A percentile compares a stretch with the other conserved stretches of the same genome.
phyloP scores from a whole-genome alignment of 2,329 filamentous ascomycete genomes.

The Pleurostoma richardsiae region DNA sequence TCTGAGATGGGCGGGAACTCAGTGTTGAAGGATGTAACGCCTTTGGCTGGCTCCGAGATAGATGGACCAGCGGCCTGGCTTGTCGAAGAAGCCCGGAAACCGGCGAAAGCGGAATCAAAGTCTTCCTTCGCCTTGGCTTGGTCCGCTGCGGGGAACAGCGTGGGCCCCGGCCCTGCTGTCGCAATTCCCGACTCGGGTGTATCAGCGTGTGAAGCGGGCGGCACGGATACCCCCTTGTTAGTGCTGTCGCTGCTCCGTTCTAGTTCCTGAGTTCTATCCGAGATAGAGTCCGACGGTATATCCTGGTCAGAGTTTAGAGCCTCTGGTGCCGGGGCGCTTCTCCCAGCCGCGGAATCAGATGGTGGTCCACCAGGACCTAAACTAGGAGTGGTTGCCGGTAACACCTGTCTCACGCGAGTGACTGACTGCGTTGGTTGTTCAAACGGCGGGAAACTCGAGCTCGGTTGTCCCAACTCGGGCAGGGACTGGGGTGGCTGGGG shows the following conservation, averaged over 20 bases:
- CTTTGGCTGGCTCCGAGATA: slow-evolving; percentile 33
- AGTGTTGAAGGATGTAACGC: slow-evolving; percentile 53
- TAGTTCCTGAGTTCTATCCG: slow-evolving; percentile 10
- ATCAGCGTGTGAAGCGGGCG: slow-evolving; percentile 1
- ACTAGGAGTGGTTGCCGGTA: slow-evolving; percentile 66
- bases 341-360: slow-evolving; percentile 11
- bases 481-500: slow-evolving; percentile 48
- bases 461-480: slow-evolving; percentile 72
- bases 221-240: slow-evolving; percentile 3
- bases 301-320: slow-evolving; percentile 29
- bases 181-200: background rate
- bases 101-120: slow-evolving; percentile 80
- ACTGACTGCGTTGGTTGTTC: slow-evolving; percentile 61
- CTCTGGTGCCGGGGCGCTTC: slow-evolving; percentile 30
- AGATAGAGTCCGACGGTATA: slow-evolving; percentile 21
- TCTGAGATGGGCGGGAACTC: slow-evolving; percentile 96
- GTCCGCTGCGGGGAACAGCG: slow-evolving; percentile 42
- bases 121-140: slow-evolving; percentile 67
- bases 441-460: slow-evolving; percentile 70
- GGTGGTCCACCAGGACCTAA: slow-evolving; percentile 43
- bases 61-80: slow-evolving; percentile 30
- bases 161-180: slow-evolving; percentile 9
- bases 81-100: slow-evolving; percentile 55
- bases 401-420: slow-evolving; percentile 73
- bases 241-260: slow-evolving; percentile 13